phyloP scores from a whole-genome alignment of 352 stramenopile species.

The Globisporangium okanoganense region DNA sequence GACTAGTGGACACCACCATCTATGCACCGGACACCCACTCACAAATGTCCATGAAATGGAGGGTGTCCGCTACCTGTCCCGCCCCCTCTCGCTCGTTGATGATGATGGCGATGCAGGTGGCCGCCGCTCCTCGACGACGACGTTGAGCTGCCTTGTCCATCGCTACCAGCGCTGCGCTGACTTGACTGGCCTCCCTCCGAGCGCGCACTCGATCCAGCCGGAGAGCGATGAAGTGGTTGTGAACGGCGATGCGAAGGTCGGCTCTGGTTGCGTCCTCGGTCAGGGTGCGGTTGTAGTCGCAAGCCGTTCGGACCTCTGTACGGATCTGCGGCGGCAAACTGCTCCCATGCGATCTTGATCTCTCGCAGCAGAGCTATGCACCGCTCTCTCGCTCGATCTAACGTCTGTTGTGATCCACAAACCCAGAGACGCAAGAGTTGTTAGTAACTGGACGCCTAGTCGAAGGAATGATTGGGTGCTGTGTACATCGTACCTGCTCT shows the following conservation, averaged over 20 bases:
- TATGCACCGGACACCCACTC: not conserved
- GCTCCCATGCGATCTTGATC: conserved; percentile 20
- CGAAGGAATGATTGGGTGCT: not conserved
- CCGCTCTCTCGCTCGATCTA: conserved; percentile 16
- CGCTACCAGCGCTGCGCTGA: not conserved
- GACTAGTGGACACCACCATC: too few relatives aligned
- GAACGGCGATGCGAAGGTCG: conserved; percentile 5
- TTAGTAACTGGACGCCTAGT: not conserved
- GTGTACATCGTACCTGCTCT: conserved; percentile 9
- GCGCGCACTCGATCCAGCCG: not conserved
- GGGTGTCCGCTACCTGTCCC: not conserved
- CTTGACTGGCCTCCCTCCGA: not conserved
- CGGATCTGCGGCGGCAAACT: conserved; percentile 12
- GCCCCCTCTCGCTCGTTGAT: conserved; percentile 6
- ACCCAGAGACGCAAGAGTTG: not conserved
- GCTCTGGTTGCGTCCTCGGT: conserved; percentile 11
- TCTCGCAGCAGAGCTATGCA: conserved; percentile 14
- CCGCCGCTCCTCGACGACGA: conserved; percentile 7
- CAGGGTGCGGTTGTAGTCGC: not conserved
- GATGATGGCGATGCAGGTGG: conserved; percentile 15
- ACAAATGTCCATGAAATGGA: not conserved
- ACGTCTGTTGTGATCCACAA: conserved; percentile 3
- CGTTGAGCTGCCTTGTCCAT: not conserved
- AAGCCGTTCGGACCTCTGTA: not conserved
- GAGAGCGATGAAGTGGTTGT: conserved; percentile 1